Evolutionary conservation across 2,329 filamentous ascomycete genomes (phyloP), one percentile per base, ranked within the genome.

Genomic region (Dothiorella sarmentorum): DNA sequence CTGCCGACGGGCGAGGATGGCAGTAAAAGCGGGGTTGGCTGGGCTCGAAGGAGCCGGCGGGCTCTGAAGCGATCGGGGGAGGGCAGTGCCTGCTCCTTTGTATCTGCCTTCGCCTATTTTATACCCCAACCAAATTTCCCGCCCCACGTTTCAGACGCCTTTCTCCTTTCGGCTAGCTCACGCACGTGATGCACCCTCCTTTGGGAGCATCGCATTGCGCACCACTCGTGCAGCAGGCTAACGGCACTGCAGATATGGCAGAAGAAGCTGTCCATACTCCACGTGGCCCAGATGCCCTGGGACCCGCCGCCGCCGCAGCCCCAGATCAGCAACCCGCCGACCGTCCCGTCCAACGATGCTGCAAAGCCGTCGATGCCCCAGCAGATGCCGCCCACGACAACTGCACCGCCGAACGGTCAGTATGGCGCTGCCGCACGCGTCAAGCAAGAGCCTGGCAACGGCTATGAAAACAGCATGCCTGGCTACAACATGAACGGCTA

Each of bases 261-360:
- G 80, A 82, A 87, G 67, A 97, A 95, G 75, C 82, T 99, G 33
- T 89, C 92, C 1, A 85, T 86, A 65, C 85, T 95, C 64, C 85
- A 88, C 64, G 88, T 97, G 62, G 94, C 94, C 61, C 80, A 84
- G 59, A 97, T 97, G 72, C 93, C 94, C 10, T 99, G 94, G 94
- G 94, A 99, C 71, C 93, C 94, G 42, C 87, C 89, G 70, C 87
- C 88, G 51, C 86, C 89, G 55, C 82, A 84, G 53, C 72, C 71
- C 63, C 78, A 67, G 68, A 38, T 61, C 31, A 53, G 60, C 47
- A 73, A 75, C 60, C 69, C 71, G 33, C 71, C 73, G n/a, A 73
- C 72, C 1, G 68, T 75, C 38, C 73, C 74, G 11, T 75, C 73
- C n/a, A 75, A 76, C 59, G 70, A 70, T 53, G 71, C 70, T 63